A percentile compares a stretch with the other conserved stretches of the same genome.
These are phyloP conservation scores for Falciphora oryzae DNA, from an alignment of 2,329 filamentous ascomycete genomes.

Conservation along the genomic window DNA sequence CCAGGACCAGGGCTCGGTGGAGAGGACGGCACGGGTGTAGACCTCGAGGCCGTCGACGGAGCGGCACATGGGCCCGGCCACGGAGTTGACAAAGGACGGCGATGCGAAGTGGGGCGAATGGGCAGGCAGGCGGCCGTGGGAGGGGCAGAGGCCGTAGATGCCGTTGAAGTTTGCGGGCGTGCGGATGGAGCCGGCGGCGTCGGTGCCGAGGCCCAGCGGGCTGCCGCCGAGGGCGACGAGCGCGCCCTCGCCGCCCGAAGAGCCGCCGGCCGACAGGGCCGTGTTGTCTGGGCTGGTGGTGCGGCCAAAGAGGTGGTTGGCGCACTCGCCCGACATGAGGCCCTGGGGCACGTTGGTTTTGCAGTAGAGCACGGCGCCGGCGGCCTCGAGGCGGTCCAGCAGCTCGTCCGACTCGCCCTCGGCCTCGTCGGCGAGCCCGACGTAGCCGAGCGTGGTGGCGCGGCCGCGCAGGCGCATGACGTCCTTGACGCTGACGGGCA, in stretches of 20 bases:
- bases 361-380: constrained; percentile 24
- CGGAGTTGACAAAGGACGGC: no score
- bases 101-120: constrained; percentile 42
- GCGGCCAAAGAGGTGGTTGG: constrained; percentile 29
- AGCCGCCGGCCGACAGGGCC: constrained; percentile 27
- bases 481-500: constrained; percentile 45
- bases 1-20: constrained; percentile 56
- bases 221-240: constrained; percentile 28
- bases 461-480: constrained; percentile 38
- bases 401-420: constrained; percentile 25
- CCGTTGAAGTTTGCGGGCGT: constrained; percentile 26
- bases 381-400: constrained; percentile 22
- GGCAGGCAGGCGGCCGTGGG: constrained; percentile 47
- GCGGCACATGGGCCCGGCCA: constrained; percentile 57
- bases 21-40: constrained; percentile 46
- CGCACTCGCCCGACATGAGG: constrained; percentile 22
- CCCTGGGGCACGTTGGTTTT: constrained; percentile 25
- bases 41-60: constrained; percentile 49
- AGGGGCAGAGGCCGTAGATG: constrained; percentile 25
- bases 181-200: constrained; percentile 23
- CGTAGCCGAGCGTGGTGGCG: constrained; percentile 26
- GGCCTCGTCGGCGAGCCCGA: constrained; percentile 13
- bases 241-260: constrained; percentile 32
- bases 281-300: constrained; percentile 31
- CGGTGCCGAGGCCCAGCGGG: constrained; percentile 29